These are phyloP conservation scores for Penicillium carneum DNA, from an alignment of 2,329 filamentous ascomycete genomes.

Conservation along the genomic window DNA sequence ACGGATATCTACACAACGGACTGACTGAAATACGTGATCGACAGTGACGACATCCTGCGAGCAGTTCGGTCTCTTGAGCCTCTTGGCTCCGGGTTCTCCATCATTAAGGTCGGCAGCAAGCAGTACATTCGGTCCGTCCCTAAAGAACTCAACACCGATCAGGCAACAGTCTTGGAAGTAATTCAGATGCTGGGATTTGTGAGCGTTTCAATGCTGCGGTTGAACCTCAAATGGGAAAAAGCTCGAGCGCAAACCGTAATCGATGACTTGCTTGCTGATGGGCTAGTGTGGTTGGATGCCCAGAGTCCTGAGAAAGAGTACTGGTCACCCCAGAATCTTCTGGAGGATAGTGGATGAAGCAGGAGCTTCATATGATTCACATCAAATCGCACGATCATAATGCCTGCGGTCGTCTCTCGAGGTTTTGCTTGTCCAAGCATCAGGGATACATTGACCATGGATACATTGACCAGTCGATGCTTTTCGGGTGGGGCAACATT, in stretches of 20 bases:
- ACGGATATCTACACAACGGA: constrained; percentile 6
- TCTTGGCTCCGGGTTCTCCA: constrained; percentile 84
- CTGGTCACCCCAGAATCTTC: constrained; percentile 67
- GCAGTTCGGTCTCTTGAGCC: constrained; percentile 87
- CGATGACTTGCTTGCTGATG: constrained; percentile 86
- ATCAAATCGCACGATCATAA: neutral
- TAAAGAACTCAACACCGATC: constrained; percentile 92
- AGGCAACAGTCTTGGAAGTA: constrained; percentile 88
- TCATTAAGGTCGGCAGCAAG: constrained; percentile 81
- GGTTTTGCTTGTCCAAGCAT: neutral
- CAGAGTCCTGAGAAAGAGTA: constrained; percentile 89
- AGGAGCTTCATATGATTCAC: neutral
- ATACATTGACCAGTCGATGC: neutral
- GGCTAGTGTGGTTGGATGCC: constrained; percentile 91
- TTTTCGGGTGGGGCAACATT: neutral
- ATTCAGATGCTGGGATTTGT: constrained; percentile 90
- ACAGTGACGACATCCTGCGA: constrained; percentile 83
- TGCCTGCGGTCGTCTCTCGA: neutral
- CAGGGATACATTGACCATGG: neutral
- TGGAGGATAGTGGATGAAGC: constrained; percentile 52
- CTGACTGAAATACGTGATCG: constrained; percentile 1
- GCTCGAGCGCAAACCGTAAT: constrained; percentile 87
- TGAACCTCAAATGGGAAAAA: constrained; percentile 84
- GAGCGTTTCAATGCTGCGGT: constrained; percentile 83
- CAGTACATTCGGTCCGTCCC: constrained; percentile 91